A percentile compares a stretch with the other conserved stretches of the same genome.
Evolutionary conservation across 1,284 basidiomycete species (phyloP).

Genomic region (Paramarasmius palmivorus): DNA sequence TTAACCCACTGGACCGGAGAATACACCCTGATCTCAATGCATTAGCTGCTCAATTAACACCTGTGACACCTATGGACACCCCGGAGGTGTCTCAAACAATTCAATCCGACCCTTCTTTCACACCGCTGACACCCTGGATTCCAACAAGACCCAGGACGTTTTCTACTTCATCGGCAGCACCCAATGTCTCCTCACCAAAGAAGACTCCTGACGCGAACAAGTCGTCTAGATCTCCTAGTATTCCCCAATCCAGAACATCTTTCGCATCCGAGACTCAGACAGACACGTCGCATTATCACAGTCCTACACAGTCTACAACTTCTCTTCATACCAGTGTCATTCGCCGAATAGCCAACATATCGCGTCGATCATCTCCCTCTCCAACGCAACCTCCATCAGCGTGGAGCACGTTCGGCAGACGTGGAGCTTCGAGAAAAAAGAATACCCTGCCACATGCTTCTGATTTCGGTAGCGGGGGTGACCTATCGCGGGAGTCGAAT

Average conservation of each 20-base stretch:
- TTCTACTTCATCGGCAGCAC: neutral
- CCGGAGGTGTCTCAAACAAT: neutral
- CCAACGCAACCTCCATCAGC: neutral
- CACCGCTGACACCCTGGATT: neutral
- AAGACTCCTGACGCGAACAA: neutral
- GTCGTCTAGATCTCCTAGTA: neutral
- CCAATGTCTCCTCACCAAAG: neutral
- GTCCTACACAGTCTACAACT: neutral
- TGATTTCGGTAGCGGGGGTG: neutral
- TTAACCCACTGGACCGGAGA: neutral
- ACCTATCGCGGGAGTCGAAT: too few species aligned
- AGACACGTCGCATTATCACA: neutral
- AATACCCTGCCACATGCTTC: neutral
- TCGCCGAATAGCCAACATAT: neutral
- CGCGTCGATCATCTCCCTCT: neutral
- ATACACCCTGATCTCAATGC: slow-evolving; percentile 3
- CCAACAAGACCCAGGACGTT: neutral
- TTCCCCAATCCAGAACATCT: neutral
- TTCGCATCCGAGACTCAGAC: neutral
- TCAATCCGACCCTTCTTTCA: neutral
- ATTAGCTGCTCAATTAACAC: neutral
- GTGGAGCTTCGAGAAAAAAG: neutral
- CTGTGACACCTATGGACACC: neutral
- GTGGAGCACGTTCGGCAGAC: neutral
- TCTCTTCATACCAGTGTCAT: neutral